phyloP scores from a whole-genome alignment of 1,139 yeast species.

The Sugiyamaella sp. region DNA sequence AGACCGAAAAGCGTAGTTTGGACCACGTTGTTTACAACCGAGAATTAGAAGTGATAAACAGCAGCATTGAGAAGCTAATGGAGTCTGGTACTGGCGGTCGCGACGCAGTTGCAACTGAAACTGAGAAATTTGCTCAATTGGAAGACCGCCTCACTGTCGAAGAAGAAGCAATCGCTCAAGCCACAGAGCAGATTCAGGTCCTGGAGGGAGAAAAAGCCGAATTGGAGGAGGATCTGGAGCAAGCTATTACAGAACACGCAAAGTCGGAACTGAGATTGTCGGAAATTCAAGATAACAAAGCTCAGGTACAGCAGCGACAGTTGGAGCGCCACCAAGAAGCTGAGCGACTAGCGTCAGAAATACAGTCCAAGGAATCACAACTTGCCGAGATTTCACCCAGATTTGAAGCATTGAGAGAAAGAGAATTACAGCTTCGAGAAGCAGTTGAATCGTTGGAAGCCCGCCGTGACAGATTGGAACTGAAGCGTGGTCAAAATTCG shows the following conservation, averaged over 20 bases:
- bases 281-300: slow-evolving; percentile 33
- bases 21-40: slow-evolving; percentile 81
- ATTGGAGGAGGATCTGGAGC: slow-evolving; percentile 52
- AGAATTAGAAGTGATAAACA: slow-evolving; percentile 51
- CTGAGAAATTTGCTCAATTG: slow-evolving; percentile 46
- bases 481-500: slow-evolving; percentile 74
- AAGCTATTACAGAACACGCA: slow-evolving; percentile 41
- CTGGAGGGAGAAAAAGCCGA: slow-evolving; percentile 50
- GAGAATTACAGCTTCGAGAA: slow-evolving; percentile 16
- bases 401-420: slow-evolving; percentile 8
- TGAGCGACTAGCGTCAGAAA: slow-evolving; percentile 22
- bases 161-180: slow-evolving; percentile 51
- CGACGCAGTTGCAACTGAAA: slow-evolving; percentile 10
- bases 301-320: slow-evolving; percentile 20
- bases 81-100: slow-evolving; percentile 6
- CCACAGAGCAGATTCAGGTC: slow-evolving; percentile 45
- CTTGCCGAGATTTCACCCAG: slow-evolving; percentile 20
- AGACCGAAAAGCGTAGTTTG: slow-evolving; percentile 66
- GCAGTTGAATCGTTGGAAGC: slow-evolving; percentile 47
- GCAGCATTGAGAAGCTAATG: slow-evolving; percentile 20
- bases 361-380: slow-evolving; percentile 33
- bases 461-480: slow-evolving; percentile 63
- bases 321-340: slow-evolving; percentile 25
- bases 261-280: slow-evolving; percentile 41
- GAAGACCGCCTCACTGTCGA: slow-evolving; percentile 53